phyloP scores from a whole-genome alignment of 2,329 filamentous ascomycete genomes.

The Penicillium sp. region DNA sequence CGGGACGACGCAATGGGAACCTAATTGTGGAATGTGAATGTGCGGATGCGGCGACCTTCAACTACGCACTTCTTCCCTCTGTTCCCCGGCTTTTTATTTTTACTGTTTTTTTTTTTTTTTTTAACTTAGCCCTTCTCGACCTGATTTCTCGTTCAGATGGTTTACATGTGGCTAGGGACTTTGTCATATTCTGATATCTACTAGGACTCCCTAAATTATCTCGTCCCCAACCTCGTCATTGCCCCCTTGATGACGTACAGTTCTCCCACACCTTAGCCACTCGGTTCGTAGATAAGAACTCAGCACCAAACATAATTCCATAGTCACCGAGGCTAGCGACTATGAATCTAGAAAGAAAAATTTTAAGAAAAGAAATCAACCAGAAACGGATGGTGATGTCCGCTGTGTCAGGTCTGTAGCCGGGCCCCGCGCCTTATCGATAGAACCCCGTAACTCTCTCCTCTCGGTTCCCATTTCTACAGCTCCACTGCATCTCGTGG shows the following conservation, averaged over 20 bases:
- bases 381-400: neutral
- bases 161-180: neutral
- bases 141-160: neutral
- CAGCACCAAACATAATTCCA: neutral
- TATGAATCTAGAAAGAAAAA: neutral
- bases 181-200: neutral
- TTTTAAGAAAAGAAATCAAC: neutral
- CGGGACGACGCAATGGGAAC: constrained; percentile 2
- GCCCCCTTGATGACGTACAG: constrained; percentile 12
- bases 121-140: no score
- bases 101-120: no score
- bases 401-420: neutral
- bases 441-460: constrained; percentile 5
- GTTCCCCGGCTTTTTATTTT: neutral
- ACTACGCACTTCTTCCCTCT: neutral
- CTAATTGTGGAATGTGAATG: constrained; percentile 4
- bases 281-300: neutral
- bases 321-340: neutral
- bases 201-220: neutral
- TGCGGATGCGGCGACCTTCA: constrained; percentile 9
- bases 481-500: constrained; percentile 1
- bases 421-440: constrained; percentile 11
- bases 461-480: constrained; percentile 2
- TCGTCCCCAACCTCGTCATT: neutral
- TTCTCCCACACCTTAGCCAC: neutral